Evolutionary conservation across 2,329 filamentous ascomycete genomes (phyloP), one percentile per base, ranked within the genome.

Genomic region (Ascochyta pisi): DNA sequence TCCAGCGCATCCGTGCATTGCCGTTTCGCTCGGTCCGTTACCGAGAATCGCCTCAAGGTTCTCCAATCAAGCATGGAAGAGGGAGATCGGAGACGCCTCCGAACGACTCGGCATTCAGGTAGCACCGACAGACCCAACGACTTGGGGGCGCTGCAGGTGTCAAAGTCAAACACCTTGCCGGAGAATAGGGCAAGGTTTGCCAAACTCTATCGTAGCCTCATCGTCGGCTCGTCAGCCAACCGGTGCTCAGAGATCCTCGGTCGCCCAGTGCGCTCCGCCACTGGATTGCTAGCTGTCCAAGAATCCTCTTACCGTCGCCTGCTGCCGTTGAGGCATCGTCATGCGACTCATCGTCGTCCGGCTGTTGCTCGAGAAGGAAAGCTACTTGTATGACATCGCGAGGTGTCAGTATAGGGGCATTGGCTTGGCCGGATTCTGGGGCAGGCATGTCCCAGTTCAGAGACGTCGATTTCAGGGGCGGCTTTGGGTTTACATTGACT

Each of bases 251-350:
- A 66, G 87, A 93, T 0, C 95, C 95, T 66, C 86, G 85, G 76
- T 94, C 95, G 0, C 95, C 95, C 89, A 97, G 93, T 59, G 90
- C 86, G 34, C 90, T 89, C 61, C 91, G 84, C 95, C 95, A 99
- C 50, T 91, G 89, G 56, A 98, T 90, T 39, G 88, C 89, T 63
- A 98, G 77, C 60, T 95, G 87, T 5, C 93, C 94, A 70, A 98
- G 86, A 19, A 88, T 80, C 34, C 90, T 79, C 58, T 82, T 79
- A 16, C 79, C 78, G 58, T 77, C 76, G 24, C 63, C 57, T n/a
- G 43, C 53, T 53, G 44, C 34, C 13, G 40, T 33, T 12, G 57
- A 34, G 42, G 60, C 68, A 49, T 81, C 77, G 41, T 80, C 76
- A 37, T 77, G 79, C 6, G 76, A 76, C 37, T 79, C 76, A 38